A percentile compares a stretch with the other conserved stretches of the same genome.
Evolutionary conservation across 495 filamentous ascomycete species (phyloP).

Genomic region (Aspergillus sclerotiicarbonarius): DNA sequence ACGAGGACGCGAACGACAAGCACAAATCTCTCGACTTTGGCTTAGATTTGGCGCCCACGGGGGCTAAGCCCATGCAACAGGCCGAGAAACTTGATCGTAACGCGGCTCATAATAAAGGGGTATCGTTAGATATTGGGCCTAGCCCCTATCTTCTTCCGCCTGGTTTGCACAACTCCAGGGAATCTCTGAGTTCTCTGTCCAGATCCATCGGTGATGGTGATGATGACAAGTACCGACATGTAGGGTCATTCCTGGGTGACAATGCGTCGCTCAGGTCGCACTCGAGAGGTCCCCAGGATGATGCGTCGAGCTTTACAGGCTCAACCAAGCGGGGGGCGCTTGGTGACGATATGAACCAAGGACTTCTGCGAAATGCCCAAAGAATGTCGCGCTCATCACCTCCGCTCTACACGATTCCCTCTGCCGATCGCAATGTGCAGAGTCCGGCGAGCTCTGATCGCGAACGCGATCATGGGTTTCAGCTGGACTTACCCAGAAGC

Average conservation of each 20-base stretch:
- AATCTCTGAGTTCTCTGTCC: constrained; percentile 83
- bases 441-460: constrained; percentile 14
- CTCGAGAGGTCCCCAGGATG: constrained; percentile 49
- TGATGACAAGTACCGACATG: constrained; percentile 83
- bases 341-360: constrained; percentile 57
- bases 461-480: constrained; percentile 18
- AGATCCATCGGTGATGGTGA: constrained; percentile 58
- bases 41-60: constrained; percentile 51
- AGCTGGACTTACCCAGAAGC: constrained; percentile 22
- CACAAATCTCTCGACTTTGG: constrained; percentile 95
- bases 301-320: constrained; percentile 62
- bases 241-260: constrained; percentile 59
- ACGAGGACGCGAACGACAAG: constrained; percentile 82
- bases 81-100: constrained; percentile 44
- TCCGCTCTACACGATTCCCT: constrained; percentile 35
- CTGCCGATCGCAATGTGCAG: constrained; percentile 17
- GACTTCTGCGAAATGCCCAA: constrained; percentile 60
- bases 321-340: constrained; percentile 40
- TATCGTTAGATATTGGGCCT: constrained; percentile 72
- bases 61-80: constrained; percentile 43
- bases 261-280: constrained; percentile 55
- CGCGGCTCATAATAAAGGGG: constrained; percentile 59
- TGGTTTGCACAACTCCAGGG: constrained; percentile 69
- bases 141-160: constrained; percentile 87
- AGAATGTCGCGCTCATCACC: constrained; percentile 64